Conservation (phyloP, 176 grass and related monocot genomes). For the Coix lacrymajobi region DNA sequence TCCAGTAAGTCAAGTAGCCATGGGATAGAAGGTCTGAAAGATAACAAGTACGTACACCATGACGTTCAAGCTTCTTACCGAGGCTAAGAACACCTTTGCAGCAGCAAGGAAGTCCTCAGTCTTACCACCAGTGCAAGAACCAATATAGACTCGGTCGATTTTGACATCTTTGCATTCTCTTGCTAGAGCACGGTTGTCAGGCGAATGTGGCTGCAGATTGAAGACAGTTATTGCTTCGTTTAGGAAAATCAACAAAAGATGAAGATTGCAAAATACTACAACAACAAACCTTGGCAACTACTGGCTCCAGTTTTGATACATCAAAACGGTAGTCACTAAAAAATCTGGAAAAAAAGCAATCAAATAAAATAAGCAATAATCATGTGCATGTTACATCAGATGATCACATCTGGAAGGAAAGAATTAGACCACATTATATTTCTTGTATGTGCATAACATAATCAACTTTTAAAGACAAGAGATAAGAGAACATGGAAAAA, state of each 20-base stretch:
- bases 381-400: not conserved
- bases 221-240: not conserved
- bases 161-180: slow-evolving; percentile 96
- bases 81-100: slow-evolving; percentile 86
- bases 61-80: slow-evolving; percentile 52
- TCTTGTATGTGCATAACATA: not conserved
- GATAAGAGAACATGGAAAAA: not conserved
- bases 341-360: slow-evolving; percentile 50
- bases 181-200: slow-evolving; percentile 86
- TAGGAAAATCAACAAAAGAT: slow-evolving; percentile 17
- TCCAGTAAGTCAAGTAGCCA: slow-evolving; percentile 8
- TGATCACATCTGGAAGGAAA: not conserved
- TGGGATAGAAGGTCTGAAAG: not conserved
- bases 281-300: slow-evolving; percentile 80
- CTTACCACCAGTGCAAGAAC: slow-evolving; percentile 97
- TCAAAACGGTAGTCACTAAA: slow-evolving; percentile 78
- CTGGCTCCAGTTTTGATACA: slow-evolving; percentile 87
- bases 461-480: not conserved
- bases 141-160: slow-evolving; percentile 94
- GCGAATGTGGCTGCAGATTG: slow-evolving; percentile 78
- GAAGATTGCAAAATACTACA: not conserved
- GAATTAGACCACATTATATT: not conserved
- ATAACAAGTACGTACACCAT: not conserved
- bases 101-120: slow-evolving; percentile 91
- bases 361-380: slow-evolving; percentile 13